phyloP scores from a whole-genome alignment of 2,329 filamentous ascomycete genomes.

The Colletotrichum karsti region DNA sequence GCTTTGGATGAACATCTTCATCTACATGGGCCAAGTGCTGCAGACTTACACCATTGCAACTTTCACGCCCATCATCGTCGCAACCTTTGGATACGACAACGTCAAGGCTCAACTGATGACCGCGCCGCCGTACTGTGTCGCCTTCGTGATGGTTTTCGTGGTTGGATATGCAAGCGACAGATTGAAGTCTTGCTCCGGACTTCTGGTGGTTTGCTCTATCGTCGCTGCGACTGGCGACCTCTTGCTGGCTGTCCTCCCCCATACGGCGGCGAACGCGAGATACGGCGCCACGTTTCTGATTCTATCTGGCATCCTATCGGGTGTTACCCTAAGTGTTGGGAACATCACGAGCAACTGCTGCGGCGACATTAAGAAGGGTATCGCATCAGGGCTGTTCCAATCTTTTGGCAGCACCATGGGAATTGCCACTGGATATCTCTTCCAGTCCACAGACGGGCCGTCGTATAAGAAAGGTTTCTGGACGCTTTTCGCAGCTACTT shows the following conservation, averaged over 20 bases:
- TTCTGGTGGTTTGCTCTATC: conserved; percentile 25
- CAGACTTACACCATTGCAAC: conserved; percentile 30
- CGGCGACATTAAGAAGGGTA: conserved; percentile 25
- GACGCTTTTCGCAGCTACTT: conserved; percentile 19
- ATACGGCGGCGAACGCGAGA: background rate
- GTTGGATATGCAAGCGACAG: conserved; percentile 28
- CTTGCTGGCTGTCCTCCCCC: conserved; percentile 7
- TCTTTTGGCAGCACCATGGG: conserved; percentile 26
- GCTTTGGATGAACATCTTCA: conserved; percentile 52
- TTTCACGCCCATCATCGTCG: conserved; percentile 33
- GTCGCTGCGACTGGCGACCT: conserved; percentile 17
- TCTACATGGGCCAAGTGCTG: conserved; percentile 44
- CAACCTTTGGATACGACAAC: conserved; percentile 32
- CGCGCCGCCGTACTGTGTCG: conserved; percentile 27
- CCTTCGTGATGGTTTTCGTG: conserved; percentile 29
- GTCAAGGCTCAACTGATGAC: conserved; percentile 31
- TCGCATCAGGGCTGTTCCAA: conserved; percentile 12
- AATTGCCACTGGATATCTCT: conserved; percentile 18
- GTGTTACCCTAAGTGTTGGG: conserved; percentile 4
- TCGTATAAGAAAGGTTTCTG: conserved; percentile 17
- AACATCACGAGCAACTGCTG: conserved; percentile 25
- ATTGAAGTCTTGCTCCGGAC: conserved; percentile 26
- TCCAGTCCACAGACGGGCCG: conserved; percentile 10
- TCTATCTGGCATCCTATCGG: conserved; percentile 4
- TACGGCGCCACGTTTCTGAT: conserved; percentile 22